Conservation (phyloP, 306 rosid genomes). For the Senna siamea region DNA sequence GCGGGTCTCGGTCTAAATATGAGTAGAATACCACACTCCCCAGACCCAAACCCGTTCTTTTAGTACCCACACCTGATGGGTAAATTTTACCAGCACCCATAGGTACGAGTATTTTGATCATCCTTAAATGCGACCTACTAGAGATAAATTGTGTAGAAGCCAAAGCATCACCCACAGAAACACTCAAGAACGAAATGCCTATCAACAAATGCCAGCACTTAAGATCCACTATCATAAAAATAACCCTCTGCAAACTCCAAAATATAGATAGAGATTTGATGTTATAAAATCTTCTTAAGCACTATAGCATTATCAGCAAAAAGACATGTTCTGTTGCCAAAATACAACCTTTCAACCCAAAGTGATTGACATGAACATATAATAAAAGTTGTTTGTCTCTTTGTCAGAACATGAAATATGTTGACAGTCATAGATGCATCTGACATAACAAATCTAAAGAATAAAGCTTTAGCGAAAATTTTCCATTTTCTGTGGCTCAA, state of each 20-base stretch:
- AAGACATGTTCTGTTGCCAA: background rate
- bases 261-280: background rate
- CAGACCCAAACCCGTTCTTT: too few species aligned
- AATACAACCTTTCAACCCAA: slow-evolving; percentile 12
- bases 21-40: too few species aligned
- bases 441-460: background rate
- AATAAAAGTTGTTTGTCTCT: slow-evolving; percentile 12
- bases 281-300: slow-evolving; percentile 11
- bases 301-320: slow-evolving; percentile 24
- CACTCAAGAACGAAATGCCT: background rate
- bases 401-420: slow-evolving; percentile 8
- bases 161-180: too few species aligned
- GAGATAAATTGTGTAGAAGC: too few species aligned
- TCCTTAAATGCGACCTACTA: background rate
- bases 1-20: too few species aligned
- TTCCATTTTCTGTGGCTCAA: background rate
- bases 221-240: background rate
- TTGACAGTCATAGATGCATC: background rate
- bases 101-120: too few species aligned
- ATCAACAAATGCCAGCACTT: background rate
- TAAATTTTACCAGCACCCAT: too few species aligned
- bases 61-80: too few species aligned
- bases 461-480: background rate
- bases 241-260: slow-evolving; percentile 17
- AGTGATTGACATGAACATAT: slow-evolving; percentile 25